Evolutionary conservation across 257 asterid genomes (phyloP).

Genomic region (Gynochthodes officinalis): DNA sequence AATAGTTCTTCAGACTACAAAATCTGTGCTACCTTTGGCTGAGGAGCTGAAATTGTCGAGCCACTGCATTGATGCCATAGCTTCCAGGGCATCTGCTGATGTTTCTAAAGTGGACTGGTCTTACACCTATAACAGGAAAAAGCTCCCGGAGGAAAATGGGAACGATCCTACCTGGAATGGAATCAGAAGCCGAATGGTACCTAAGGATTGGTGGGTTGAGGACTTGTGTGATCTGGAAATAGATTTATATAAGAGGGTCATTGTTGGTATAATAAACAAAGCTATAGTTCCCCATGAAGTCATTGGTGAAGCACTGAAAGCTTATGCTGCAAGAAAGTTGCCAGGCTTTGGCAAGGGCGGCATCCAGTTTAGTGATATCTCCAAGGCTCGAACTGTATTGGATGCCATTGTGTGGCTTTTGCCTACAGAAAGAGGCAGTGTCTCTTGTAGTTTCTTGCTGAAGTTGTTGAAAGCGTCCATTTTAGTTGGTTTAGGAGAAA

Average conservation of each 20-base stretch:
- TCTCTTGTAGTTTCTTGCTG: slow-evolving; percentile 81
- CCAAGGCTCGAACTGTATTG: slow-evolving; percentile 50
- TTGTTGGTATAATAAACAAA: slow-evolving; percentile 47
- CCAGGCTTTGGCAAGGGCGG: slow-evolving; percentile 67
- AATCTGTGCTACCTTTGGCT: slow-evolving; percentile 45
- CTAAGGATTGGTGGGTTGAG: slow-evolving; percentile 98
- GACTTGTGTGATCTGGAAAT: slow-evolving; percentile 81
- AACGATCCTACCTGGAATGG: slow-evolving; percentile 57
- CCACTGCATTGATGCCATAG: slow-evolving; percentile 76
- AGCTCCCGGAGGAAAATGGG: slow-evolving; percentile 70
- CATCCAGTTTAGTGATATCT: slow-evolving; percentile 43
- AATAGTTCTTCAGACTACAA: slow-evolving; percentile 73
- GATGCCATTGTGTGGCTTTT: slow-evolving; percentile 70
- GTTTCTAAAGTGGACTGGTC: slow-evolving; percentile 91
- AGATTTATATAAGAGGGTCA: slow-evolving; percentile 63
- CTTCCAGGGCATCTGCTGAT: slow-evolving; percentile 68
- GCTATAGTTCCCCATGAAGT: slow-evolving; percentile 56
- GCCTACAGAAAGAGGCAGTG: slow-evolving; percentile 70
- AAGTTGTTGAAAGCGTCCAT: slow-evolving; percentile 75
- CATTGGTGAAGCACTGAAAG: slow-evolving; percentile 87
- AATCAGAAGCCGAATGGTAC: slow-evolving; percentile 57
- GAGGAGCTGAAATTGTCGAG: slow-evolving; percentile 73
- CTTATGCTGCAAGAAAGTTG: slow-evolving; percentile 61
- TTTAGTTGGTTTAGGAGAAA: slow-evolving; percentile 60
- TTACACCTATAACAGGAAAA: slow-evolving; percentile 71